Base-by-base conservation (phyloP, 768 basidiomycete species). In the Galerina marginata region DNA sequence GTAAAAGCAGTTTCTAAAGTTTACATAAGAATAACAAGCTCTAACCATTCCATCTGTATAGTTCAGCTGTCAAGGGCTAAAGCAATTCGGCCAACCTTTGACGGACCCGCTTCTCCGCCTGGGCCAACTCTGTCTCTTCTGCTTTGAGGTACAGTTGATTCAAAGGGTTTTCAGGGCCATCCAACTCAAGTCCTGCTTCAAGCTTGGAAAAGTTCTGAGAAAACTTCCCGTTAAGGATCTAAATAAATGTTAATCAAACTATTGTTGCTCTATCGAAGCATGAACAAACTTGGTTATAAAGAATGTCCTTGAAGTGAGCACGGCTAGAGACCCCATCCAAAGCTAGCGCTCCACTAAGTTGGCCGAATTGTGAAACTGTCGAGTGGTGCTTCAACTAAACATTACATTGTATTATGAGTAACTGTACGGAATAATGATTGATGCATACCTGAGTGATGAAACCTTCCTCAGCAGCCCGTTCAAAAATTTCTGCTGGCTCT, bases 401-500 rank as follows among this genome's bases (percentile, higher is more conserved):
- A 37, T 33, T 20, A 16, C 43, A 25, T 46, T 54, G 43, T 45
- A 7, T n/a, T 45, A 7, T n/a, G 23, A 47, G 5, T 40, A 40
- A 15, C 39, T 33, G 48, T 36, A 4, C 37, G 33, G n/a, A 45
- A 37, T 5, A 0, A 40, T 38, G 6, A 20, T 36, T 39, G 20
- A 40, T 2, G 44, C 20, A 29, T 76, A 80, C 85, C 74, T 87
- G 86, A 15, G 67, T 69, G 50, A 88, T 81, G 71, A 88, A 87
- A 14, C 87, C 87, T 37, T 88, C 86, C 63, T 88, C 86, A 6
- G 86, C 87, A 7, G 87, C 86, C 15, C 84, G 77, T 70, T 88
- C 87, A 67, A 88, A 88, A 42, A 88, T 87, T 65, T 87, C 86
- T 6, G 86, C 86, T 1, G 87, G 86, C 65, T 88, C 86, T 65